Evolutionary conservation across 2,329 filamentous ascomycete species (phyloP).

Genomic region (Amylocarpus encephaloides): DNA sequence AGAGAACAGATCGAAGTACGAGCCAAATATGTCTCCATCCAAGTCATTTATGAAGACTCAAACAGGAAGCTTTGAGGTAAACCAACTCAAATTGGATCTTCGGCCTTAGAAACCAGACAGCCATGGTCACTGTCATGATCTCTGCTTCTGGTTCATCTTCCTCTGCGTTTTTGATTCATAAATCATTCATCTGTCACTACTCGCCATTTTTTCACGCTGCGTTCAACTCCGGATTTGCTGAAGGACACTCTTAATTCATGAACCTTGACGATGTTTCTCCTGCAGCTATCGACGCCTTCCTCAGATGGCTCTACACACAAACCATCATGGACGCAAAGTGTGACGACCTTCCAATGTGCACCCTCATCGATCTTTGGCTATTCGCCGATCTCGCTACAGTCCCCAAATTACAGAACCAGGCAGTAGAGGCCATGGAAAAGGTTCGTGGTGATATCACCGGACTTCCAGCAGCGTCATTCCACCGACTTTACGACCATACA

Average conservation of each 20-base stretch:
- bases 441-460: neutral
- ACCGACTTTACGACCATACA: neutral
- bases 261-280: neutral
- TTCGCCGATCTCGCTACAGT: neutral
- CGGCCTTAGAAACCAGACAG: too few relatives aligned
- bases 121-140: too few relatives aligned
- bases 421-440: neutral
- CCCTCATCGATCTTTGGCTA: neutral
- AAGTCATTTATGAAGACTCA: too few relatives aligned
- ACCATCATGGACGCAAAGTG: neutral
- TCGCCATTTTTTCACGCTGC: slow-evolving; percentile 14
- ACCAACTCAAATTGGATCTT: too few relatives aligned
- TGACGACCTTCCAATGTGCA: neutral
- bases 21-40: too few relatives aligned
- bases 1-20: too few relatives aligned
- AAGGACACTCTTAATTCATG: neutral
- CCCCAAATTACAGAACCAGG: neutral
- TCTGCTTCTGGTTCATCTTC: too few relatives aligned
- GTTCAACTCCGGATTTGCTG: neutral
- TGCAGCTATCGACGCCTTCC: neutral
- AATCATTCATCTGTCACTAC: slow-evolving; percentile 8
- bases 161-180: slow-evolving; percentile 12
- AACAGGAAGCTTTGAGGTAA: too few relatives aligned
- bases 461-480: neutral
- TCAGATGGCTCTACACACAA: neutral